These are phyloP conservation scores for Podila minutissima DNA, from an alignment of 192 early-diverging fungal species.

Conservation along the genomic window DNA sequence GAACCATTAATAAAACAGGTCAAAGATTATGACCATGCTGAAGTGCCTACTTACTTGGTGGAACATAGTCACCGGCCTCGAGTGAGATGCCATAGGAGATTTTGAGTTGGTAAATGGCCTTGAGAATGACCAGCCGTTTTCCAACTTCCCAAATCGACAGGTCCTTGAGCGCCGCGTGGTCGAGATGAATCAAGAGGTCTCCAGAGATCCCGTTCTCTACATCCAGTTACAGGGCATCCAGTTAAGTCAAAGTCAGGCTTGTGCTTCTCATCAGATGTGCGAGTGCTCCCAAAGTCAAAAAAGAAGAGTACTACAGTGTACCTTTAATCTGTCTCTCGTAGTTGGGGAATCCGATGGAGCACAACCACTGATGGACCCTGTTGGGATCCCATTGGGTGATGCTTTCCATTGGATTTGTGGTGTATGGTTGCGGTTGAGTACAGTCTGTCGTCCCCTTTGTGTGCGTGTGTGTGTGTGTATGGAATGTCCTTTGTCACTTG, in stretches of 20 bases:
- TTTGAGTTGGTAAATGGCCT: slow-evolving; percentile 89
- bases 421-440: background rate
- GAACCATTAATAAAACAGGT: slow-evolving; percentile 7
- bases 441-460: no score
- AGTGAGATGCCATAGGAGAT: slow-evolving; percentile 80
- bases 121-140: slow-evolving; percentile 87
- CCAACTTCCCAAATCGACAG: slow-evolving; percentile 88
- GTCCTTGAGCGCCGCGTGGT: slow-evolving; percentile 92
- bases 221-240: background rate
- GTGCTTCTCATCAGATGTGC: no score
- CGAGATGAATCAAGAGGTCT: slow-evolving; percentile 85
- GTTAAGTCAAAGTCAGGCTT: background rate
- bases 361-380: slow-evolving; percentile 65
- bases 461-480: background rate
- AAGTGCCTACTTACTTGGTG: slow-evolving; percentile 64
- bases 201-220: slow-evolving; percentile 92
- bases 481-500: background rate
- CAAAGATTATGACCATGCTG: background rate
- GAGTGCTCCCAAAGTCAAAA: background rate
- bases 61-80: slow-evolving; percentile 87
- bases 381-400: slow-evolving; percentile 66
- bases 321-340: slow-evolving; percentile 68
- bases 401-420: slow-evolving; percentile 51
- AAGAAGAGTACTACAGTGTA: slow-evolving; percentile 9
- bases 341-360: slow-evolving; percentile 60